These are phyloP conservation scores for Candida labiduridarum DNA, from an alignment of 1,139 yeast species.

Conservation along the genomic window DNA sequence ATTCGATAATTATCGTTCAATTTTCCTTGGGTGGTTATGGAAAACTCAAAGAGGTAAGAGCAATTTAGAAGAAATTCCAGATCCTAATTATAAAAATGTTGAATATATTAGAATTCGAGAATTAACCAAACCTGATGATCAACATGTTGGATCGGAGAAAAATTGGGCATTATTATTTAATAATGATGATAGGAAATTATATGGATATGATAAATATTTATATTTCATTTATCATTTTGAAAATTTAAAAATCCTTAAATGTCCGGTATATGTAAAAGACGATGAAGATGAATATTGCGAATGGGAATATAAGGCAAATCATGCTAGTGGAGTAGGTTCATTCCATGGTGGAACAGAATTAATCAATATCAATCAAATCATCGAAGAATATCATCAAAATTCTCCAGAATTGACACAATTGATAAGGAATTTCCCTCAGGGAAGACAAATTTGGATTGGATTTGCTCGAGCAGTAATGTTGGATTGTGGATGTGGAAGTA, in stretches of 20 bases:
- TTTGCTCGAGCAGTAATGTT: constrained; percentile 50
- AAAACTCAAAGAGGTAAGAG: constrained; percentile 33
- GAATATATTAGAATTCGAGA: constrained; percentile 27
- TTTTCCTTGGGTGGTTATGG: constrained; percentile 44
- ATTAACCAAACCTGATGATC: constrained; percentile 23
- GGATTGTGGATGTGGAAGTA: constrained; percentile 51
- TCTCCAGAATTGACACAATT: constrained; percentile 6
- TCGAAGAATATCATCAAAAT: constrained; percentile 2
- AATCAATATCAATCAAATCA: constrained; percentile 23
- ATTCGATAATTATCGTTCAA: constrained; percentile 26
- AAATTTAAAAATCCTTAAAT: constrained; percentile 27
- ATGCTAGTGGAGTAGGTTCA: constrained; percentile 28
- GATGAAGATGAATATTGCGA: constrained; percentile 21
- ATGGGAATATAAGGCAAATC: constrained; percentile 25
- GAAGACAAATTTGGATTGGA: constrained; percentile 52
- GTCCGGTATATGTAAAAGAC: constrained; percentile 26
- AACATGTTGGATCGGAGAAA: constrained; percentile 24
- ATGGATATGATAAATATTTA: constrained; percentile 26
- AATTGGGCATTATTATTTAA: constrained; percentile 37
- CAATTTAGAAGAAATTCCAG: constrained; percentile 24
- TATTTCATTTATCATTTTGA: constrained; percentile 33
- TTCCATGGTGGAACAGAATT: constrained; percentile 38
- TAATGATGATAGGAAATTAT: constrained; percentile 17
- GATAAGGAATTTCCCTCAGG: constrained; percentile 20
- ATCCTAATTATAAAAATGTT: constrained; percentile 20